A percentile compares a stretch with the other conserved stretches of the same genome.
phyloP scores from a whole-genome alignment of 371 early-diverging fungal genomes.

The Mucor racemosus region DNA sequence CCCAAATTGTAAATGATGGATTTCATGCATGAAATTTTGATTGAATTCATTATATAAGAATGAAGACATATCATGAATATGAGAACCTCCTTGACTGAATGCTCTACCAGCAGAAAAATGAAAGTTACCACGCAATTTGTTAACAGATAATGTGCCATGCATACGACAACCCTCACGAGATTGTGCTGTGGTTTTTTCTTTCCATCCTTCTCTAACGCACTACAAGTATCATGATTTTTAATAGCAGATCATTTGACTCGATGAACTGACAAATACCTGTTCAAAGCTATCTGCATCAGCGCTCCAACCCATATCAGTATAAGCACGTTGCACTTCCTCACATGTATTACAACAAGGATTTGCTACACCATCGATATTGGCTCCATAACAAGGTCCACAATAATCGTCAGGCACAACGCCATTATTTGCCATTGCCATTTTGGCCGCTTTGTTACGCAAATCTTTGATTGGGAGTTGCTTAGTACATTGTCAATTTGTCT shows the following conservation, averaged over 20 bases:
- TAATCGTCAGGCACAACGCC: slow-evolving; percentile 44
- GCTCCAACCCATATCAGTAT: slow-evolving; percentile 80
- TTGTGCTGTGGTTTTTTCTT: slow-evolving; percentile 73
- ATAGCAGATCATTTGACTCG: not conserved
- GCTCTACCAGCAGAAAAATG: slow-evolving; percentile 92
- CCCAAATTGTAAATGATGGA: slow-evolving; percentile 87
- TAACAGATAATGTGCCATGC: slow-evolving; percentile 81
- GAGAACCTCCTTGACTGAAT: slow-evolving; percentile 73
- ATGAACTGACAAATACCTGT: slow-evolving; percentile 52
- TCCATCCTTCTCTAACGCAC: slow-evolving; percentile 89
- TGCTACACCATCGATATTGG: slow-evolving; percentile 48
- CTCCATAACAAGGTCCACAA: slow-evolving; percentile 94
- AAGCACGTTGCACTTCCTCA: slow-evolving; percentile 86
- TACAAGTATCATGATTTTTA: not conserved
- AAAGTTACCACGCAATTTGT: slow-evolving; percentile 89
- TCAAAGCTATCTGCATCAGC: slow-evolving; percentile 77
- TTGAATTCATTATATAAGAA: slow-evolving; percentile 57
- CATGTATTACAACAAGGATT: slow-evolving; percentile 93
- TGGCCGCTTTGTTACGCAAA: slow-evolving; percentile 26
- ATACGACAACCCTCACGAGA: slow-evolving; percentile 89
- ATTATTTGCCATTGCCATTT: slow-evolving; percentile 17
- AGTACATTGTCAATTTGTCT: not conserved
- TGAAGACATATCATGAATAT: slow-evolving; percentile 61
- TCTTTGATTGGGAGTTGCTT: slow-evolving; percentile 11
- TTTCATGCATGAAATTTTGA: slow-evolving; percentile 75